These are phyloP conservation scores for Colletotrichum horii DNA, from an alignment of 2,329 filamentous ascomycete species.

Conservation along the genomic window DNA sequence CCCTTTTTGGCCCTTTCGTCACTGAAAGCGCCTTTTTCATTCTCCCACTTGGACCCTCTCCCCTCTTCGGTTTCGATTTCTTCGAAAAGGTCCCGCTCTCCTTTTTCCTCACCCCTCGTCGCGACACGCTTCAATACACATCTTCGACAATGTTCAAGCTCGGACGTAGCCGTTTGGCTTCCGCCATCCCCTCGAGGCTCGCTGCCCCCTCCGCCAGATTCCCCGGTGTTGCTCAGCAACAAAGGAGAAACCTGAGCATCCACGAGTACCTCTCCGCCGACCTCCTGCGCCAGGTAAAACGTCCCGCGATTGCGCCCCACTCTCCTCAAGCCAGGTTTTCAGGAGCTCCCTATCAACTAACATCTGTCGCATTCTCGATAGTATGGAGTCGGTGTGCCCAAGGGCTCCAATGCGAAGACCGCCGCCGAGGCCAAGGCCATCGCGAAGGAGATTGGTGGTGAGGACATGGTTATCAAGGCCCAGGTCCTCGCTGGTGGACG, in stretches of 20 bases:
- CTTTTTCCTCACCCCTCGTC: neutral
- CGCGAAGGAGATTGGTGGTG: slow-evolving; percentile 87
- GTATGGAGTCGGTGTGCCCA: slow-evolving; percentile 95
- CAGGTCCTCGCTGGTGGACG: slow-evolving; percentile 97
- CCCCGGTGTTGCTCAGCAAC: slow-evolving; percentile 74
- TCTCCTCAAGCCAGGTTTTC: slow-evolving; percentile 16
- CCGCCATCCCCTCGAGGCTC: slow-evolving; percentile 62
- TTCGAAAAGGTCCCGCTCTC: slow-evolving; percentile 5
- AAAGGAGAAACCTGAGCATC: slow-evolving; percentile 89
- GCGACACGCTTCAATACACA: neutral
- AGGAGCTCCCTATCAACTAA: slow-evolving; percentile 14
- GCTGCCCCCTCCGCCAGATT: slow-evolving; percentile 57
- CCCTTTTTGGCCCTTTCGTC: slow-evolving; percentile 19
- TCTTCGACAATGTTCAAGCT: slow-evolving; percentile 79
- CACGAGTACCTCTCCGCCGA: slow-evolving; percentile 98
- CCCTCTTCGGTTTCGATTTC: neutral
- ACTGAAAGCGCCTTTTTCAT: neutral
- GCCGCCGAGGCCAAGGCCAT: slow-evolving; percentile 89
- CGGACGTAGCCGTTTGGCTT: slow-evolving; percentile 80
- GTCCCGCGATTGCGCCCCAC: slow-evolving; percentile 9
- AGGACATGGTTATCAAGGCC: slow-evolving; percentile 99
- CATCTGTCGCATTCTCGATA: slow-evolving; percentile 41
- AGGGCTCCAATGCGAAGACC: slow-evolving; percentile 83
- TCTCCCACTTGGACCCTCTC: neutral
- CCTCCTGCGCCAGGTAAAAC: slow-evolving; percentile 75